Conservation (phyloP, 257 asterid species). For the Lantana camara region DNA sequence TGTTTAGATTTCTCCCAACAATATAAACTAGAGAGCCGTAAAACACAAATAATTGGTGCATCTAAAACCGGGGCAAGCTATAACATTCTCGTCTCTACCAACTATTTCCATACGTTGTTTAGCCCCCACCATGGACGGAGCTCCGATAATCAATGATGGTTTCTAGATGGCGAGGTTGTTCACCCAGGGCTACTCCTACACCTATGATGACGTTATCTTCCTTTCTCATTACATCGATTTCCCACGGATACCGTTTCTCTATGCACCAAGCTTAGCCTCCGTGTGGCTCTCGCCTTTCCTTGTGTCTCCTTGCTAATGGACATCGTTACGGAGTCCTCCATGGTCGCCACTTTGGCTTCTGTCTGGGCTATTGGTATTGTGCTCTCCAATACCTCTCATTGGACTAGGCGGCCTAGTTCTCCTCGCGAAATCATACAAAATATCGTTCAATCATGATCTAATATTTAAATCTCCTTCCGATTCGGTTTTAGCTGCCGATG, state of each 20-base stretch:
- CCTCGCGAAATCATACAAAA: slow-evolving; percentile 61
- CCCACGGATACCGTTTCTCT: slow-evolving; percentile 77
- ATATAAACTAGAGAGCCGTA: too few species aligned
- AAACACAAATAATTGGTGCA: too few species aligned
- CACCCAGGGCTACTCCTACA: slow-evolving; percentile 89
- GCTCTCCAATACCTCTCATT: slow-evolving; percentile 65
- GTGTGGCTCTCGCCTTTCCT: slow-evolving; percentile 64
- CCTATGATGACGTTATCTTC: slow-evolving; percentile 90
- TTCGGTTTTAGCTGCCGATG: slow-evolving; percentile 50
- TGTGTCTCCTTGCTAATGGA: slow-evolving; percentile 97
- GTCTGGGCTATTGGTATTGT: slow-evolving; percentile 73
- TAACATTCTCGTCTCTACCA: too few species aligned
- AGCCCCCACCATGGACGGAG: slow-evolving; percentile 41
- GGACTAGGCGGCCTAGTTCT: slow-evolving; percentile 60
- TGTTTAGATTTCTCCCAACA: too few species aligned
- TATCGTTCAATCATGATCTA: slow-evolving; percentile 60
- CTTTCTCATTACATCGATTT: slow-evolving; percentile 92
- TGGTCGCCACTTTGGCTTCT: slow-evolving; percentile 91
- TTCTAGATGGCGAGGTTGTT: slow-evolving; percentile 61
- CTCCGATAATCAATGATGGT: slow-evolving; percentile 59
- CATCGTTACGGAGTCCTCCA: slow-evolving; percentile 83
- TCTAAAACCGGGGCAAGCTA: too few species aligned
- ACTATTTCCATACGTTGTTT: not conserved
- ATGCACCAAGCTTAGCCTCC: slow-evolving; percentile 69
- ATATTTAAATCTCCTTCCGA: slow-evolving; percentile 53